Evolutionary conservation across 192 early-diverging fungal species (phyloP).

Genomic region (Coemansia sp.): DNA sequence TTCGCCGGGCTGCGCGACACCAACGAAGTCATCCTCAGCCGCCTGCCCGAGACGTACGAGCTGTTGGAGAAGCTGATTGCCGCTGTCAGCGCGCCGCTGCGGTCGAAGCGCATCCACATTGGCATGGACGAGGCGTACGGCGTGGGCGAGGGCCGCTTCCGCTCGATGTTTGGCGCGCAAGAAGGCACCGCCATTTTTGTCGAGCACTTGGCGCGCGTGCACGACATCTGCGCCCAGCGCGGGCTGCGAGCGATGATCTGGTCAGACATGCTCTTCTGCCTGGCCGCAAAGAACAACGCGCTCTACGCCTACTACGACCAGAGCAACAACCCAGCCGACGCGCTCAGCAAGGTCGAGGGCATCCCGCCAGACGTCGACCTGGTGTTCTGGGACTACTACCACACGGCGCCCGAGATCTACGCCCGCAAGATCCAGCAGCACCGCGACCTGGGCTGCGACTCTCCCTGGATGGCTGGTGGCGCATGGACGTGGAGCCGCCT

Average conservation of each 20-base stretch:
- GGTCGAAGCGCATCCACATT: constrained; percentile 82
- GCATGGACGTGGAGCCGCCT: constrained; percentile 87
- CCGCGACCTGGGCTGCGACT: constrained; percentile 73
- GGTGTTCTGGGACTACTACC: constrained; percentile 92
- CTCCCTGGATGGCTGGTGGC: constrained; percentile 83
- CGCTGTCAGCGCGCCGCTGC: constrained; percentile 65
- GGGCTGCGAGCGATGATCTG: constrained; percentile 81
- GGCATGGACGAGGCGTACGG: constrained; percentile 92
- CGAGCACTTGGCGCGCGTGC: constrained; percentile 74
- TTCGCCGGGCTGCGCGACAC: constrained; percentile 80
- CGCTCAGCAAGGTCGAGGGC: constrained; percentile 50
- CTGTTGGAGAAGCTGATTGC: constrained; percentile 77
- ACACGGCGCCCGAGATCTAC: constrained; percentile 72
- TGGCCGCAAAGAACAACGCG: constrained; percentile 82
- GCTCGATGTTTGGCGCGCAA: constrained; percentile 73
- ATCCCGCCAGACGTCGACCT: constrained; percentile 71
- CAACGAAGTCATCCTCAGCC: constrained; percentile 74
- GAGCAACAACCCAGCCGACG: constrained; percentile 60
- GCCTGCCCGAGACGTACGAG: constrained; percentile 76
- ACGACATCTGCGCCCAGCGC: constrained; percentile 65
- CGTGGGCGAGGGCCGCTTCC: constrained; percentile 82
- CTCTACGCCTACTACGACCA: constrained; percentile 83
- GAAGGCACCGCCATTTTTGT: constrained; percentile 76
- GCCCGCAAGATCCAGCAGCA: constrained; percentile 80
- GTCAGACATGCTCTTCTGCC: constrained; percentile 76